phyloP scores from a whole-genome alignment of 768 basidiomycete genomes.

The Ramaria sp. region DNA sequence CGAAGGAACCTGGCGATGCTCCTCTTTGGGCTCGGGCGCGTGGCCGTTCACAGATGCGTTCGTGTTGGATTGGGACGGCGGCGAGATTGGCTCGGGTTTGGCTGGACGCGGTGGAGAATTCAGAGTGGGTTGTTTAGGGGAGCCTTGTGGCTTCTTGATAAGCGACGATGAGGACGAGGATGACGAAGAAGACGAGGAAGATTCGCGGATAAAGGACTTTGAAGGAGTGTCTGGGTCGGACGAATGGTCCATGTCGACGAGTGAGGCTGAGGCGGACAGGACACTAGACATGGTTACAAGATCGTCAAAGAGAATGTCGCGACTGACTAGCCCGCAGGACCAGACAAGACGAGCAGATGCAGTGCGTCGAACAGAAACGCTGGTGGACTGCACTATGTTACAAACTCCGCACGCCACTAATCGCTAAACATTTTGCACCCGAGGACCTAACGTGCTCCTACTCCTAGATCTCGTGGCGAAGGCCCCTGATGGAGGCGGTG shows the following conservation, averaged over 20 bases:
- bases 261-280: constrained; percentile 1
- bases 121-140: background rate
- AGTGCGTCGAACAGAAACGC: background rate
- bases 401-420: constrained; percentile 8
- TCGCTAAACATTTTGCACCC: background rate
- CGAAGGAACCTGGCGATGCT: background rate
- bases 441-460: too few species aligned
- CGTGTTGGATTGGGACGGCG: background rate
- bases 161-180: background rate
- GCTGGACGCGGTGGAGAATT: constrained; percentile 3
- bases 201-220: constrained; percentile 6
- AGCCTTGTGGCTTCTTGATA: background rate
- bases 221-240: constrained; percentile 9
- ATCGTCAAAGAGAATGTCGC: background rate
- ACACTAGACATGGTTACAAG: constrained; percentile 3
- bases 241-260: constrained; percentile 8
- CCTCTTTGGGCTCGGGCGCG: background rate
- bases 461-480: background rate
- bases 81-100: background rate
- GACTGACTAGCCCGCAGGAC: background rate
- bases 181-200: constrained; percentile 7
- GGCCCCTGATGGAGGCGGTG: background rate
- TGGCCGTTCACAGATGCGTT: constrained; percentile 1
- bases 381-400: background rate
- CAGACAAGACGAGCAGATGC: constrained; percentile 1